These are phyloP conservation scores for Trypanosoma cruzi DNA, from an alignment of 208 protist genomes.

Conservation along the genomic window DNA sequence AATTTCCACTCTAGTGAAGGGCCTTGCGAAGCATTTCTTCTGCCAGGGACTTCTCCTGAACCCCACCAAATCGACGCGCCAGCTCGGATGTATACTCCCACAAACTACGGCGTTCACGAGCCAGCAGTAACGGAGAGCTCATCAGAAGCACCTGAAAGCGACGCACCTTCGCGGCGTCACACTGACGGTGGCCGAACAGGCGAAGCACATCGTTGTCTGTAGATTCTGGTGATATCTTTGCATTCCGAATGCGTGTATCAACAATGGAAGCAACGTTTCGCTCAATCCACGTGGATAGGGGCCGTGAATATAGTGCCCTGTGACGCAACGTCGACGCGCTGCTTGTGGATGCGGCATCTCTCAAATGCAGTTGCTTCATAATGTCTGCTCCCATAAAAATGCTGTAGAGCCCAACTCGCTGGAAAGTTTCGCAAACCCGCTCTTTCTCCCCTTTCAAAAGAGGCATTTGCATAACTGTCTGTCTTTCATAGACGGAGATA, in stretches of 20 bases:
- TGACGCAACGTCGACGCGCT: background rate
- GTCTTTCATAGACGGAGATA: slow-evolving; percentile 62
- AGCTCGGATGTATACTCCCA: slow-evolving; percentile 51
- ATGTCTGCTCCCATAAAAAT: slow-evolving; percentile 49
- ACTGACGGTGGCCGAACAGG: slow-evolving; percentile 58
- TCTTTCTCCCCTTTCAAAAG: slow-evolving; percentile 35
- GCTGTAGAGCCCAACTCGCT: slow-evolving; percentile 55
- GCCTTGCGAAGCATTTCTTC: slow-evolving; percentile 28
- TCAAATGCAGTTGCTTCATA: slow-evolving; percentile 45
- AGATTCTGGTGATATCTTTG: slow-evolving; percentile 27
- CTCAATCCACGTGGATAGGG: slow-evolving; percentile 49
- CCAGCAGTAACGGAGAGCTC: slow-evolving; percentile 36
- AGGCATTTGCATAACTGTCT: slow-evolving; percentile 38
- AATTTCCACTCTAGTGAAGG: slow-evolving; percentile 33
- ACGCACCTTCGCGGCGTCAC: slow-evolving; percentile 51
- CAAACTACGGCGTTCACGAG: slow-evolving; percentile 37
- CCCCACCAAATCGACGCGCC: slow-evolving; percentile 45
- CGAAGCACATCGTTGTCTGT: slow-evolving; percentile 51
- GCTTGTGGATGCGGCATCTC: background rate
- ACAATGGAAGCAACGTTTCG: slow-evolving; percentile 32
- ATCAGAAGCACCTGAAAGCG: slow-evolving; percentile 36
- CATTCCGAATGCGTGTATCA: slow-evolving; percentile 25
- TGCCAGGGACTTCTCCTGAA: slow-evolving; percentile 30
- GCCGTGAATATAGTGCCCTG: background rate
- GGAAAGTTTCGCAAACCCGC: slow-evolving; percentile 35